A percentile compares a stretch with the other conserved stretches of the same genome.
Conservation (phyloP, 1,284 basidiomycete genomes). For the Sanghuangporus weigelae region DNA sequence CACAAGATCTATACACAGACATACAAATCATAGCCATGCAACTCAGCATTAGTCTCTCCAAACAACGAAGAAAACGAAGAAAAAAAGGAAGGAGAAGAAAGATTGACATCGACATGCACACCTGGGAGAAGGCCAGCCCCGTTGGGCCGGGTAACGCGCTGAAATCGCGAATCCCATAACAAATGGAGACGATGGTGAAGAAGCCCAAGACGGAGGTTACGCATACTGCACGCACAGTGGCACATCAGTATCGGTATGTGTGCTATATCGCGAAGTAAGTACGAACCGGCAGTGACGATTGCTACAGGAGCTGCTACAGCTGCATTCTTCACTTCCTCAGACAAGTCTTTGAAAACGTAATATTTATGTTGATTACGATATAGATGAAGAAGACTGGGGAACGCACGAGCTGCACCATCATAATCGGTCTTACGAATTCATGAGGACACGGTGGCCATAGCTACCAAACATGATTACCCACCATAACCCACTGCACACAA, state of each 20-base stretch:
- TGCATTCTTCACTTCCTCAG: conserved; percentile 23
- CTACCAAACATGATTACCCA: neutral
- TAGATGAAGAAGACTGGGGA: neutral
- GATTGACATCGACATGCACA: neutral
- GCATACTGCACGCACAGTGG: conserved; percentile 2
- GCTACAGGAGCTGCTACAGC: conserved; percentile 20
- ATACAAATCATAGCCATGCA: neutral
- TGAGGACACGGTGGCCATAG: neutral
- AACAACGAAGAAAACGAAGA: neutral
- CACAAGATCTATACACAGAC: conserved; percentile 18
- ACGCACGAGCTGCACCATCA: conserved; percentile 22
- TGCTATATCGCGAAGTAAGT: neutral
- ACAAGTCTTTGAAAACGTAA: conserved; percentile 15
- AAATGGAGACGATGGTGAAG: conserved; percentile 20
- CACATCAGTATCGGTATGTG: neutral
- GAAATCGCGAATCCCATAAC: conserved; percentile 22
- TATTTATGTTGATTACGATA: too few species aligned
- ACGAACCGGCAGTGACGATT: conserved; percentile 19
- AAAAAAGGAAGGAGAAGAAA: neutral
- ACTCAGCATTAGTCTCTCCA: neutral
- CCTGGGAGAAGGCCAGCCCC: conserved; percentile 20
- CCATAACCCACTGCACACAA: conserved; percentile 24
- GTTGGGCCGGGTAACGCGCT: conserved; percentile 21
- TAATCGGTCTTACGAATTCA: conserved; percentile 20
- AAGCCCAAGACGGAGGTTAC: conserved; percentile 21